Percentiles rank a stretch among this genome's conserved stretches.
Evolutionary conservation across 495 filamentous ascomycete species (phyloP).

Genomic region (Neurospora sp.): DNA sequence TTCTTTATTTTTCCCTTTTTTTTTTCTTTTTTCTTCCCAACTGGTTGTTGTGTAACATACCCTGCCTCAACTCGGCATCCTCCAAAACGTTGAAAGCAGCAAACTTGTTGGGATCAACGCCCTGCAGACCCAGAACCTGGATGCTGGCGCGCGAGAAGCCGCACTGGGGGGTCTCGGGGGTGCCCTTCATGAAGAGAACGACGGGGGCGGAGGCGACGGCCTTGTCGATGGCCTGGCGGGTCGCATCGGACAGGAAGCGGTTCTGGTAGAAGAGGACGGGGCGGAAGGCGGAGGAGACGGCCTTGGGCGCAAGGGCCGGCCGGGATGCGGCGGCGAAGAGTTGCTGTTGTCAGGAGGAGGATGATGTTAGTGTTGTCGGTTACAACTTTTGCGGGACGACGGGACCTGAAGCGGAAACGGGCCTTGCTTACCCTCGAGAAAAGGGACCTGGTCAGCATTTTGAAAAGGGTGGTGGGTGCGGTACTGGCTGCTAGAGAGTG

Average conservation of each 20-base stretch:
- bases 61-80: conserved; percentile 73
- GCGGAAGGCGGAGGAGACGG: conserved; percentile 1
- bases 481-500: background rate
- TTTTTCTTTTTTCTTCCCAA: background rate
- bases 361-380: background rate
- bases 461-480: background rate
- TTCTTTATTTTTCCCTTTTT: background rate
- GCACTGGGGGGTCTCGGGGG: conserved; percentile 93
- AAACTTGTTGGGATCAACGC: conserved; percentile 94
- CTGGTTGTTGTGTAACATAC: conserved; percentile 36
- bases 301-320: background rate
- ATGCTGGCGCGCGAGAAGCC: conserved; percentile 93
- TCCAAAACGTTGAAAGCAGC: conserved; percentile 94
- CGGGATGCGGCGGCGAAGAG: conserved; percentile 7
- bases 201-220: conserved; percentile 78
- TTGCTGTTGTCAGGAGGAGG: conserved; percentile 2
- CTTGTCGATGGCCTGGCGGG: conserved; percentile 71
- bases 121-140: conserved; percentile 88
- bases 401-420: background rate
- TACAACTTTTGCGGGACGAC: background rate
- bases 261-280: conserved; percentile 27
- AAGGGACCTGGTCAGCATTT: conserved; percentile 19
- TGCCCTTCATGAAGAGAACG: conserved; percentile 98
- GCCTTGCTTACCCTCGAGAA: conserved; percentile 14
- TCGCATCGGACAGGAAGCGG: conserved; percentile 69